Base-by-base conservation (phyloP, 2,329 filamentous ascomycete species). In the Colletotrichum zoysiae region DNA sequence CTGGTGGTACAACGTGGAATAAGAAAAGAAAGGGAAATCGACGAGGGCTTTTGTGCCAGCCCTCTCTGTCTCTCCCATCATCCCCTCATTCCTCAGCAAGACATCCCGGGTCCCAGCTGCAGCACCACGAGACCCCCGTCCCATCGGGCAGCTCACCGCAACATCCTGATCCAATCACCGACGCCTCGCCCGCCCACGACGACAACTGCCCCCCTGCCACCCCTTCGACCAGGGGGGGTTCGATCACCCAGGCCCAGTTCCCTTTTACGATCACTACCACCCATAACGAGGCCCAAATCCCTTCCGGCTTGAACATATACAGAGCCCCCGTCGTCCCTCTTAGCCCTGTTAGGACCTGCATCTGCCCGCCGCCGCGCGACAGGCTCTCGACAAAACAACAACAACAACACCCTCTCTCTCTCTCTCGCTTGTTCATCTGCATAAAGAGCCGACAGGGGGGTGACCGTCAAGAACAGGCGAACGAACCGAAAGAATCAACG, bases 81-180 rank as follows among this genome's bases (percentile, higher is more conserved):
- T 8, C 42, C 44, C 46, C 46, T 60, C 69, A 71, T 71, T 71
- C 69, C 69, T 68, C 65, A 68, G 69, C 69, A 71, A 71, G 69
- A 71, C 69, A 71, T 71, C 69, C 69, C 58, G 67, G 69, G 69
- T 71, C 69, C 69, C 65, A 58, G 69, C 53, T 71, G 65, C 65
- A 59, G 65, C 65, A 64, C 69, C 69, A 71, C 69, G 65, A 69
- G 69, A 64, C 69, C 46, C 51, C 53, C 69, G 8, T 11, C 14
- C 51, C 66, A 11, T 46, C 44, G 44, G 69, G 65, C 69, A 65
- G 56, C 65, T 71, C 69, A 71, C 69, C 69, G 69, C 69, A 71
- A 71, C 69, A 71, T 71, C 26, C 65, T 71, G 69, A 71, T 33
- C 69, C 69, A 71, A 71, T 71, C 65, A 71, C 69, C 65, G 20